A percentile compares a stretch with the other conserved stretches of the same genome.
Conservation (phyloP, 2,329 filamentous ascomycete genomes). For the Xylariaceae sp. region DNA sequence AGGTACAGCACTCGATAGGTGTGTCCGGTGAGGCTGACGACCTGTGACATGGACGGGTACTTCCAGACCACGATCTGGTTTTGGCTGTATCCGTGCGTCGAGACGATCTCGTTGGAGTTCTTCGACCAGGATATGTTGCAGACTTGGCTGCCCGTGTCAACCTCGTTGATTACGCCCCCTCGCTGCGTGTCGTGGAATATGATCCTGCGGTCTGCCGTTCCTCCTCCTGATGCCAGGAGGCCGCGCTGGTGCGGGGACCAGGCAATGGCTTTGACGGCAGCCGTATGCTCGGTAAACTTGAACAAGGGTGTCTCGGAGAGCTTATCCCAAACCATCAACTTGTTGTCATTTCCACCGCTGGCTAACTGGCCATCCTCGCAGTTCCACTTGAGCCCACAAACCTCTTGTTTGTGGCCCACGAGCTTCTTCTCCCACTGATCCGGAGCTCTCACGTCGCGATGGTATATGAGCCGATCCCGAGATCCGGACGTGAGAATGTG, state of each 20-base stretch:
- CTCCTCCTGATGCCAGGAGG: slow-evolving; percentile 88
- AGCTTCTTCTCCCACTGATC: slow-evolving; percentile 85
- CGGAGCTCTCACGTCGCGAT: slow-evolving; percentile 87
- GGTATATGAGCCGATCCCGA: slow-evolving; percentile 85
- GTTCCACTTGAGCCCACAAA: slow-evolving; percentile 96
- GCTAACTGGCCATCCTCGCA: slow-evolving; percentile 91
- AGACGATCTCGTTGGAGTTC: slow-evolving; percentile 95
- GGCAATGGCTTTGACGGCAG: slow-evolving; percentile 93
- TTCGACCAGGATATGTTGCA: slow-evolving; percentile 97
- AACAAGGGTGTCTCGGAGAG: slow-evolving; percentile 85
- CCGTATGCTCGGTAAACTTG: slow-evolving; percentile 91
- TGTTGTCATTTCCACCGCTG: slow-evolving; percentile 96
- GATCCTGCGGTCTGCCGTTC: slow-evolving; percentile 90
- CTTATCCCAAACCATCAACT: slow-evolving; percentile 97
- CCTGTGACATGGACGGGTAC: slow-evolving; percentile 95
- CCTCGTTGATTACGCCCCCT: slow-evolving; percentile 73
- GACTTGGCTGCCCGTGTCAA: slow-evolving; percentile 97
- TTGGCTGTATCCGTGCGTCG: slow-evolving; percentile 93
- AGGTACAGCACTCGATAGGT: slow-evolving; percentile 95
- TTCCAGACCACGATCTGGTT: slow-evolving; percentile 99
- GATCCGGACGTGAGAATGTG: slow-evolving; percentile 96
- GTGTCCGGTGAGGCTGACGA: slow-evolving; percentile 89
- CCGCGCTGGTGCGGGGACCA: slow-evolving; percentile 97
- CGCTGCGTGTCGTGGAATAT: slow-evolving; percentile 95
- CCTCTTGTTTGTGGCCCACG: slow-evolving; percentile 93